A percentile compares a stretch with the other conserved stretches of the same genome.
phyloP scores from a whole-genome alignment of 345 rosid species.

The Rubroshorea leprosula region DNA sequence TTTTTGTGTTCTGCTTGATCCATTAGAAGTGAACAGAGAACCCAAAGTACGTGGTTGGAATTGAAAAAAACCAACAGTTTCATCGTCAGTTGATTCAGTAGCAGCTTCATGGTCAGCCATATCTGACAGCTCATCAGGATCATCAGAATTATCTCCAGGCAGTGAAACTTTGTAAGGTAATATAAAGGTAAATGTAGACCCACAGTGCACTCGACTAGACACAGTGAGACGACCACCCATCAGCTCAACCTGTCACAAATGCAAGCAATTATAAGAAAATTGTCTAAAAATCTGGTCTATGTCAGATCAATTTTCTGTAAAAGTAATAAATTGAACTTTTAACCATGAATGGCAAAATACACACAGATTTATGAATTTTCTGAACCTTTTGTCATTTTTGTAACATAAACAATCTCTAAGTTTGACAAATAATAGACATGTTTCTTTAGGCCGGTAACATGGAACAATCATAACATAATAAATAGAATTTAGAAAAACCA shows the following conservation, averaged over 20 bases:
- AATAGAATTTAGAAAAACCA: neutral
- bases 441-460: neutral
- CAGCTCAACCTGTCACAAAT: conserved; percentile 63
- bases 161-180: conserved; percentile 75
- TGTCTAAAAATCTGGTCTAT: neutral
- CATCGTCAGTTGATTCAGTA: conserved; percentile 53
- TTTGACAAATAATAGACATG: neutral
- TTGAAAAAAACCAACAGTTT: conserved; percentile 64
- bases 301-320: neutral
- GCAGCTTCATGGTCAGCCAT: conserved; percentile 52
- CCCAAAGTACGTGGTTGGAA: conserved; percentile 68
- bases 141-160: conserved; percentile 53
- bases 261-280: conserved; percentile 17
- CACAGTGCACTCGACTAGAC: conserved; percentile 65
- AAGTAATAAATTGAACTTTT: neutral
- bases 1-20: conserved; percentile 39
- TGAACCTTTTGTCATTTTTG: neutral
- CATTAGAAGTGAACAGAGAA: conserved; percentile 52
- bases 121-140: conserved; percentile 71
- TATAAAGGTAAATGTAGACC: conserved; percentile 88
- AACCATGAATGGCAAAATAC: neutral
- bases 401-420: neutral
- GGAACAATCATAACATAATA: neutral
- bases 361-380: neutral
- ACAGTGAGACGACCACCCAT: conserved; percentile 95